Conservation (phyloP, 2,329 filamentous ascomycete species). For the Phyllosticta ampelicida region DNA sequence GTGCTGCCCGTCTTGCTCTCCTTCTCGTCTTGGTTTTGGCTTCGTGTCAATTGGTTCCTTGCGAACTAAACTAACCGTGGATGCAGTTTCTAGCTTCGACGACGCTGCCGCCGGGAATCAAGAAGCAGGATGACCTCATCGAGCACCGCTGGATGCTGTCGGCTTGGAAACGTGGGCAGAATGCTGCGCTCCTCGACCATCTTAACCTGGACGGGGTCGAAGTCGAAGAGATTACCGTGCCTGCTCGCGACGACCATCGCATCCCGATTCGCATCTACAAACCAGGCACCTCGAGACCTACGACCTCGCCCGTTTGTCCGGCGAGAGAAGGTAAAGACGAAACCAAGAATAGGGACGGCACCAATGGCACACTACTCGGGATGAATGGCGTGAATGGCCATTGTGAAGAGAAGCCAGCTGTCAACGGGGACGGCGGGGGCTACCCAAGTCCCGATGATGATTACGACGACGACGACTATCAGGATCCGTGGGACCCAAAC, state of each 20-base stretch:
- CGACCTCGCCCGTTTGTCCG: slow-evolving; percentile 2
- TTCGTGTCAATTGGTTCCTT: no score
- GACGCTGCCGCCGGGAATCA: background rate
- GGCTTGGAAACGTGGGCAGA: background rate
- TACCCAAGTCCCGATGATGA: background rate
- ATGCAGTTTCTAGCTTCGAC: background rate
- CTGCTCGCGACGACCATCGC: slow-evolving; percentile 16
- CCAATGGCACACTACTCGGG: background rate
- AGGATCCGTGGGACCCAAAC: slow-evolving; percentile 2
- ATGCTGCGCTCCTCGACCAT: background rate
- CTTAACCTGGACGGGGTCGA: slow-evolving; percentile 9
- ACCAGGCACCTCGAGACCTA: slow-evolving; percentile 14
- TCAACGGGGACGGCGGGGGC: background rate
- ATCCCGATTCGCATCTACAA: slow-evolving; percentile 17
- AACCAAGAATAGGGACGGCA: background rate
- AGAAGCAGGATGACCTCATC: background rate
- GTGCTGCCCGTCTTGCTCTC: background rate
- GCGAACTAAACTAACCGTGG: background rate
- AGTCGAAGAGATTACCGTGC: slow-evolving; percentile 15
- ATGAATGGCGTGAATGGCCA: background rate
- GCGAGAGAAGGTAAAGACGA: background rate
- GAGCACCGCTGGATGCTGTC: background rate
- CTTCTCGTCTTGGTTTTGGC: background rate
- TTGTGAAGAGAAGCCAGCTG: background rate
- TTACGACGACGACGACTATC: background rate